phyloP scores from a whole-genome alignment of 164 flowering plant genomes.

The Vitis cinerea region DNA sequence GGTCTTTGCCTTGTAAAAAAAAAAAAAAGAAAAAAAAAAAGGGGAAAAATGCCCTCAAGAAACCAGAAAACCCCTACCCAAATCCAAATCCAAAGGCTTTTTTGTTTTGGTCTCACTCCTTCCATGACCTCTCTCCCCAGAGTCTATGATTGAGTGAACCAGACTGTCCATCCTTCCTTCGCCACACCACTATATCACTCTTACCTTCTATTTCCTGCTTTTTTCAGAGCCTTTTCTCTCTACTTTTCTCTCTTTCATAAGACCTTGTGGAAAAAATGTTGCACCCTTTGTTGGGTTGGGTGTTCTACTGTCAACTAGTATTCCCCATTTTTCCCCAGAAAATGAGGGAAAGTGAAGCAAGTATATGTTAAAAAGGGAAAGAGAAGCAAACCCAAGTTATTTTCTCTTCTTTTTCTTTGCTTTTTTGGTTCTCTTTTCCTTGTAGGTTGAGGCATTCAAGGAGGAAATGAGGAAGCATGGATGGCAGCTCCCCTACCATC shows the following conservation, averaged over 20 bases:
- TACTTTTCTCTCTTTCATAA: slow-evolving; percentile 11
- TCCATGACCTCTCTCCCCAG: slow-evolving; percentile 9
- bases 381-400: slow-evolving; percentile 2
- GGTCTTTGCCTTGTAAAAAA: slow-evolving; percentile 15
- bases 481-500: slow-evolving; percentile 98
- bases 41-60: slow-evolving; percentile 8
- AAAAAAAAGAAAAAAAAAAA: not conserved
- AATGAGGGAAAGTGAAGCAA: slow-evolving; percentile 27
- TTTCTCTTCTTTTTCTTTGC: slow-evolving; percentile 7
- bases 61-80: slow-evolving; percentile 17
- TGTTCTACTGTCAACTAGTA: slow-evolving; percentile 11
- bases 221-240: slow-evolving; percentile 8
- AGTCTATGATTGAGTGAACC: slow-evolving; percentile 30
- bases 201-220: slow-evolving; percentile 2
- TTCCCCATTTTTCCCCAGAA: slow-evolving; percentile 20
- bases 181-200: slow-evolving; percentile 7
- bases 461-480: slow-evolving; percentile 93
- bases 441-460: slow-evolving; percentile 14
- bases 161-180: slow-evolving; percentile 12
- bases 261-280: slow-evolving; percentile 7
- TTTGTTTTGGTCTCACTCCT: not conserved
- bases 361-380: not conserved
- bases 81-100: not conserved
- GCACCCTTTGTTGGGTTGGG: slow-evolving; percentile 17
- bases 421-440: not conserved